Base-by-base conservation (phyloP, 2,329 filamentous ascomycete species). In the Aspergillus persii region DNA sequence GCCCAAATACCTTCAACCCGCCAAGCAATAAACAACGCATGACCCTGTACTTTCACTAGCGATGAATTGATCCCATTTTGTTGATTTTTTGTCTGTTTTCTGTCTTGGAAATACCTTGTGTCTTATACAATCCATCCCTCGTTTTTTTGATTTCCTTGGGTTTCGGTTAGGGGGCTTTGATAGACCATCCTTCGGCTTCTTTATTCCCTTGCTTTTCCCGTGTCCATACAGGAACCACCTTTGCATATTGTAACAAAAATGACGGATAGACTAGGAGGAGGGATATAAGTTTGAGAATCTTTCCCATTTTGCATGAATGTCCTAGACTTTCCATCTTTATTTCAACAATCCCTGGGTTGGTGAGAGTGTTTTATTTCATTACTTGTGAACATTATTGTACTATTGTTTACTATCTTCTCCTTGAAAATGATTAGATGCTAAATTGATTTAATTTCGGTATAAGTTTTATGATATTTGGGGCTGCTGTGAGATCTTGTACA, bases 1-100 rank as follows among this genome's bases (percentile, higher is more conserved):
- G 74, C 72, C 74, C 51, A 75, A 74, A 61, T 66, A 76, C 51
- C 62, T 76, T 27, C 70, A 69, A 58, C 56, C 60, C 23, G 59
- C 70, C 31, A 71, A 72, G 59, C 67, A 72, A 66, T 70, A 63
- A 65, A 47, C 51, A 56, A 52, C 44, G 49, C 49, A 58, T 66
- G 54, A 63, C 49, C 56, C 58, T 65, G 61, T 66, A 59, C 8
- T 57, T 68, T 69, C 58, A 59, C 63, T 69, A 71, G 70, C 64
- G 65, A 67, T 63, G 57, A 61, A 41, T 65, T 63, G 54, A 50
- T 57, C 63, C 36, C 56, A 49, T 63, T 59, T 56, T 39, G 57
- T 59, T 52, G 50, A 58, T 53, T 63, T 52, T 61, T 64, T 51
- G 9, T 64, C 60, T 58, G 53, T 61, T 47, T 48, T 63, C 54